Evolutionary conservation across 208 protist species (phyloP).

Genomic region (Crithidia sp.): DNA sequence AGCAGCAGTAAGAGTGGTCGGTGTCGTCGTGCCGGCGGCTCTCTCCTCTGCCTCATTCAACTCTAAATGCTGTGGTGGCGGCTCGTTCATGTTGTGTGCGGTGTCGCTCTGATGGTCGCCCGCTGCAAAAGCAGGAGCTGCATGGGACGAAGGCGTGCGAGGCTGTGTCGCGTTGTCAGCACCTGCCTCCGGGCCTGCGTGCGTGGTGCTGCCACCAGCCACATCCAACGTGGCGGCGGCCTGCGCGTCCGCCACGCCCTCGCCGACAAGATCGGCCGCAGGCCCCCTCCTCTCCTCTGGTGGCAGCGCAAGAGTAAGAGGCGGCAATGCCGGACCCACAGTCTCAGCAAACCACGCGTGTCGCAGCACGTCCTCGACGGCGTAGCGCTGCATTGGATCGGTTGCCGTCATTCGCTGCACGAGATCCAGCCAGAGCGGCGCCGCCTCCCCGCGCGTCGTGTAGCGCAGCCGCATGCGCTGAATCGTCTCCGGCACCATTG

Average conservation of each 20-base stretch:
- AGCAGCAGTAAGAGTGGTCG: not conserved
- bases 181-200: too few relatives aligned
- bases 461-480: conserved; percentile 29
- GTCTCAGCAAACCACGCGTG: conserved; percentile 62
- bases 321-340: conserved; percentile 22
- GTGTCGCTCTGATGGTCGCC: too few relatives aligned
- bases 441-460: conserved; percentile 2
- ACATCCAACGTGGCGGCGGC: too few relatives aligned
- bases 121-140: too few relatives aligned
- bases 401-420: conserved; percentile 63
- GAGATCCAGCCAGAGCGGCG: conserved; percentile 55
- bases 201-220: not conserved
- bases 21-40: not conserved
- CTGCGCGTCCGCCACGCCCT: not conserved
- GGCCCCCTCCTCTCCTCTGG: not conserved
- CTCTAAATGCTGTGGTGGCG: too few relatives aligned
- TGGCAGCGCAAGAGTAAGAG: conserved; percentile 26
- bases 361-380: conserved; percentile 60
- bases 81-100: too few relatives aligned
- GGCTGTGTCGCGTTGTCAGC: too few relatives aligned
- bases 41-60: not conserved
- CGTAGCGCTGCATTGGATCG: conserved; percentile 56
- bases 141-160: too few relatives aligned
- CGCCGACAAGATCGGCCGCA: not conserved
- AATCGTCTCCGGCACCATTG: conserved; percentile 35